phyloP scores from a whole-genome alignment of 768 basidiomycete genomes.

The Trametopsis cervina region DNA sequence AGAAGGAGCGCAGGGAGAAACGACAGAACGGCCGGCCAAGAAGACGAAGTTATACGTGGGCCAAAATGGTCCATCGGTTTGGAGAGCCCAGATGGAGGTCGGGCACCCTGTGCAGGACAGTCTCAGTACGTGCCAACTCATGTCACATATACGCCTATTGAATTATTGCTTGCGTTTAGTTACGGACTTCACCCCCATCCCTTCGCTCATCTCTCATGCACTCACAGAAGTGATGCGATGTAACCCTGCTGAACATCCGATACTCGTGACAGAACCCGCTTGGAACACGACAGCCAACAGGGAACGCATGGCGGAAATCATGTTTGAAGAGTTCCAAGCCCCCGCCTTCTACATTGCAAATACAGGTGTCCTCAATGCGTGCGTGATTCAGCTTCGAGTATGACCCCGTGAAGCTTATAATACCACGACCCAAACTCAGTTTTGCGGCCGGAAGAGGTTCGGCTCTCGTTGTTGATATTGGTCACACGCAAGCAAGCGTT shows the following conservation, averaged over 20 bases:
- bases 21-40: slow-evolving; percentile 31
- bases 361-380: slow-evolving; percentile 91
- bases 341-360: slow-evolving; percentile 98
- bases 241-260: slow-evolving; percentile 78
- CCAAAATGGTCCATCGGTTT: slow-evolving; percentile 82
- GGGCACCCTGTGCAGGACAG: slow-evolving; percentile 80
- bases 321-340: slow-evolving; percentile 93
- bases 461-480: slow-evolving; percentile 93
- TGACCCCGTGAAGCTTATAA: background rate
- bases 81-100: slow-evolving; percentile 87
- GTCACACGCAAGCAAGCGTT: slow-evolving; percentile 82
- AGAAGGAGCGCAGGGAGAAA: slow-evolving; percentile 28
- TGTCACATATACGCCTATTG: background rate
- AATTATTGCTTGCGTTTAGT: slow-evolving; percentile 34
- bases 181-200: slow-evolving; percentile 69
- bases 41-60: slow-evolving; percentile 69
- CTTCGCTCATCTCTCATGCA: slow-evolving; percentile 67
- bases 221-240: slow-evolving; percentile 70
- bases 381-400: no score
- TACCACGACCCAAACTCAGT: slow-evolving; percentile 33
- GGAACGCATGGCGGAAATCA: slow-evolving; percentile 92
- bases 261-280: slow-evolving; percentile 90
- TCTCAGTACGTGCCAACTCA: slow-evolving; percentile 49
- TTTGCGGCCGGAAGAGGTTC: slow-evolving; percentile 97
- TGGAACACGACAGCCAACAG: slow-evolving; percentile 95